Conservation (phyloP, 805 yeast species). For the Ogataea parapolymorpha region DNA sequence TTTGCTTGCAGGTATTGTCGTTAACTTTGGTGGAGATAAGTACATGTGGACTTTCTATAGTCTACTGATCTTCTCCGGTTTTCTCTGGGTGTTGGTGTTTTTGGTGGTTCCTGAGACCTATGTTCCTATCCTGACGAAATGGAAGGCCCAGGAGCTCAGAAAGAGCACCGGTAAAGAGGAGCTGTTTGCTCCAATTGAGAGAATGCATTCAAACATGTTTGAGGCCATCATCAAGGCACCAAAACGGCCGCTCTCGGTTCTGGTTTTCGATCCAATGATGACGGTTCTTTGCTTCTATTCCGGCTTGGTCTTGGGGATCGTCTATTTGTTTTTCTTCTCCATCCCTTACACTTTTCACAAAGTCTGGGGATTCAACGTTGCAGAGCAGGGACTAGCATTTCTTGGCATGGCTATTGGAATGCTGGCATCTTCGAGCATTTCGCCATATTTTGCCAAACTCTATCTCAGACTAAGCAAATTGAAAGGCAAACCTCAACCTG, state of each 20-base stretch:
- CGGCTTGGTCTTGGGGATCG: slow-evolving; percentile 54
- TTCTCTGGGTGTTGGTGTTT: slow-evolving; percentile 21
- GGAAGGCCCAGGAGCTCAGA: slow-evolving; percentile 50
- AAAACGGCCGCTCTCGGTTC: slow-evolving; percentile 48
- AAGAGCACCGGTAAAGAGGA: slow-evolving; percentile 37
- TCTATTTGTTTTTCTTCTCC: slow-evolving; percentile 64
- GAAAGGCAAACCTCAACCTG: slow-evolving; percentile 50
- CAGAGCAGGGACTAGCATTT: slow-evolving; percentile 63
- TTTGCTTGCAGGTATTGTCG: slow-evolving; percentile 54
- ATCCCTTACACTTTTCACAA: slow-evolving; percentile 57
- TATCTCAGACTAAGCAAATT: slow-evolving; percentile 32
- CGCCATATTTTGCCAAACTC: slow-evolving; percentile 33
- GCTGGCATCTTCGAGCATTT: slow-evolving; percentile 39
- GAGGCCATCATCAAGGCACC: slow-evolving; percentile 44
- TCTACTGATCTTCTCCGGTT: slow-evolving; percentile 52
- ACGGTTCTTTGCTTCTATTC: slow-evolving; percentile 51
- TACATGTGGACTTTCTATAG: slow-evolving; percentile 76
- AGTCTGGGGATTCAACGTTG: slow-evolving; percentile 49
- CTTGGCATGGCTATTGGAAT: slow-evolving; percentile 55
- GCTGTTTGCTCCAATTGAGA: slow-evolving; percentile 42
- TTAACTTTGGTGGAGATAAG: slow-evolving; percentile 44
- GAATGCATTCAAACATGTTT: slow-evolving; percentile 32
- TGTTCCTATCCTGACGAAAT: slow-evolving; percentile 46
- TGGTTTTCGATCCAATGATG: slow-evolving; percentile 54
- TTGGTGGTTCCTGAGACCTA: slow-evolving; percentile 41